These are phyloP conservation scores for Aspergillus chevalieri DNA, from an alignment of 2,329 filamentous ascomycete species.

Conservation along the genomic window DNA sequence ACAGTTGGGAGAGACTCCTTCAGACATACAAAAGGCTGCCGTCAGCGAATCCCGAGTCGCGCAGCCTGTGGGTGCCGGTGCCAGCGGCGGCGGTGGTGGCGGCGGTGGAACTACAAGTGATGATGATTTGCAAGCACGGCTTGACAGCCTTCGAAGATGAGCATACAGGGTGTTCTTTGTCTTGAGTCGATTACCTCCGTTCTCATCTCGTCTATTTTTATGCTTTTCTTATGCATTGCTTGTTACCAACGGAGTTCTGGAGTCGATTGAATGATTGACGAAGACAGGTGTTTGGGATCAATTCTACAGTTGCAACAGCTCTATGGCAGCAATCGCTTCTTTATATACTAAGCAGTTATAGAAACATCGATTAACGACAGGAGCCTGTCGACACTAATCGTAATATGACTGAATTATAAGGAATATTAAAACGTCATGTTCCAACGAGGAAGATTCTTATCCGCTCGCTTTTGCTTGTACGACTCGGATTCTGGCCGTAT, in stretches of 20 bases:
- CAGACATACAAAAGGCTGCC: constrained; percentile 67
- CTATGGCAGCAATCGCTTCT: no score
- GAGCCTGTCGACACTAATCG: no score
- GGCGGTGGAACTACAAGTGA: constrained; percentile 54
- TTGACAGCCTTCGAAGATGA: constrained; percentile 72
- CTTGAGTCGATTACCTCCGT: neutral
- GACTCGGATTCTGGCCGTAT: neutral
- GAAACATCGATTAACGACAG: no score
- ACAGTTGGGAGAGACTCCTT: constrained; percentile 86
- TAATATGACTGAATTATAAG: no score
- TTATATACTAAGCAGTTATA: no score
- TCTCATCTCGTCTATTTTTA: neutral
- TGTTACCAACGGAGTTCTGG: neutral
- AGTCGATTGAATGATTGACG: neutral
- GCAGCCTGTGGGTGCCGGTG: constrained; percentile 62
- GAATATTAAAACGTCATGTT: no score
- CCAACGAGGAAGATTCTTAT: neutral
- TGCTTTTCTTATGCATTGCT: neutral
- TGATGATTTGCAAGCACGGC: constrained; percentile 85
- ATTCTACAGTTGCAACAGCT: no score
- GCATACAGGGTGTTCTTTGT: constrained; percentile 1
- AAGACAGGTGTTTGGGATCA: neutral
- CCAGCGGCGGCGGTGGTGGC: constrained; percentile 18
- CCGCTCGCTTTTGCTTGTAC: neutral
- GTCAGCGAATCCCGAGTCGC: constrained; percentile 73